A percentile compares a stretch with the other conserved stretches of the same genome.
Evolutionary conservation across 2,329 filamentous ascomycete genomes (phyloP).

Genomic region (Colletotrichum sp.): DNA sequence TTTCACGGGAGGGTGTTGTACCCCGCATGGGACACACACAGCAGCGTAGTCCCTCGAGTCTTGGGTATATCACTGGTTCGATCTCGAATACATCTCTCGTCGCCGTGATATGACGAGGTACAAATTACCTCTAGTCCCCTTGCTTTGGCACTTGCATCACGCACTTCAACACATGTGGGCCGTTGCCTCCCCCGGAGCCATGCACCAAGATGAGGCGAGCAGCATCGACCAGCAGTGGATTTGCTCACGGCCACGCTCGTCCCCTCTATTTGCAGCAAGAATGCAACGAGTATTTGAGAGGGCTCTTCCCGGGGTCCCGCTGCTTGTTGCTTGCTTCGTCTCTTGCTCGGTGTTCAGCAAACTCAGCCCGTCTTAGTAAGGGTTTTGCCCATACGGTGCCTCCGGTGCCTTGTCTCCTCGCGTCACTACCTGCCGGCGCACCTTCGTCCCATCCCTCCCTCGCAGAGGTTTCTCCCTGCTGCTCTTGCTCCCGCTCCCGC

Average conservation of each 20-base stretch:
- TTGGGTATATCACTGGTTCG: constrained; percentile 2
- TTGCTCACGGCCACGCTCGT: constrained; percentile 3
- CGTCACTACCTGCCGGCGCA: not conserved
- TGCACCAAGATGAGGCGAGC: constrained; percentile 20
- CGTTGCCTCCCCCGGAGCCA: not conserved
- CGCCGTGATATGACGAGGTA: not conserved
- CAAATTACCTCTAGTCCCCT: not conserved
- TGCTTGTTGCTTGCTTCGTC: not conserved
- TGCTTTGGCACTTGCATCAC: constrained; percentile 6
- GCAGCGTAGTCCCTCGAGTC: constrained; percentile 8
- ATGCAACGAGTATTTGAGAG: constrained; percentile 13
- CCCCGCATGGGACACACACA: constrained; percentile 7
- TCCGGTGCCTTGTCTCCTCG: not conserved
- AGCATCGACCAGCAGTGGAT: not conserved
- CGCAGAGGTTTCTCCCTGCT: not conserved
- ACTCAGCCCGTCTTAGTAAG: not conserved
- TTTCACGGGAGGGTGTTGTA: not conserved
- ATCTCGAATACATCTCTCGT: not conserved
- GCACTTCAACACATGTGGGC: not conserved
- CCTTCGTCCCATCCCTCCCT: not conserved
- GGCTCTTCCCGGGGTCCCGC: not conserved
- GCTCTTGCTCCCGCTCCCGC: not conserved
- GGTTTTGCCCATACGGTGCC: not conserved
- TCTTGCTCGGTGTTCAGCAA: constrained; percentile 14
- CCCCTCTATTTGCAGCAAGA: not conserved